These are phyloP conservation scores for Kentomonas sorsogonicus DNA, from an alignment of 208 protist species.

Conservation along the genomic window DNA sequence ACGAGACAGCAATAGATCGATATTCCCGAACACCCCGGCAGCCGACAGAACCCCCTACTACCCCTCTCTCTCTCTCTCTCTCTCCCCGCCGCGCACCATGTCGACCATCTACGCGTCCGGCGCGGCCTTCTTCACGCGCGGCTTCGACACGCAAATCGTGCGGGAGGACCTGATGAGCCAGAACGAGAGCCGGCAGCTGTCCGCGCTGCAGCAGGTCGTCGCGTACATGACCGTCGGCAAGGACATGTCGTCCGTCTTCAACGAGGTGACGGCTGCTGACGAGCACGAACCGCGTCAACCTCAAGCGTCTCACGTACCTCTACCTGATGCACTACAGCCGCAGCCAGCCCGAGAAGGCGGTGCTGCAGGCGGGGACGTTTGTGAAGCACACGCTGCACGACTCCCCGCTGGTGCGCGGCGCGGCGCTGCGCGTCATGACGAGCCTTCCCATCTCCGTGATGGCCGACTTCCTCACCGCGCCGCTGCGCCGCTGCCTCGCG, in stretches of 20 bases:
- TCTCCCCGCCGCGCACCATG: neutral
- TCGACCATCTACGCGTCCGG: too few species aligned
- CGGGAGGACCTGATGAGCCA: constrained; percentile 87
- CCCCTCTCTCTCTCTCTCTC: neutral
- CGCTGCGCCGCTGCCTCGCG: constrained; percentile 88
- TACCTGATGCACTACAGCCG: constrained; percentile 98
- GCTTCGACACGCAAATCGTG: constrained; percentile 83
- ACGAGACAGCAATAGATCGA: too few species aligned
- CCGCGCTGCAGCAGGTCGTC: constrained; percentile 96
- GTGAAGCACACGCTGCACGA: constrained; percentile 92
- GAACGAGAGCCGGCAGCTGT: constrained; percentile 85
- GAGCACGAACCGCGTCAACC: constrained; percentile 92
- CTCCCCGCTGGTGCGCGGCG: constrained; percentile 96
- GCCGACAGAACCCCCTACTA: too few species aligned
- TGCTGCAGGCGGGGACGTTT: constrained; percentile 97
- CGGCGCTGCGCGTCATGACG: constrained; percentile 98
- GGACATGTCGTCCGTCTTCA: constrained; percentile 94
- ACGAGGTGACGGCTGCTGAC: constrained; percentile 95
- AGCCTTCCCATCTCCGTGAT: constrained; percentile 96
- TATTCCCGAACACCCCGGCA: too few species aligned
- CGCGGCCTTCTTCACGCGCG: constrained; percentile 54
- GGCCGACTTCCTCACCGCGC: constrained; percentile 95
- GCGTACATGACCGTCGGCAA: constrained; percentile 98
- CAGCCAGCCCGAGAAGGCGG: constrained; percentile 94
- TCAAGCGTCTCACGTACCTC: constrained; percentile 99